Evolutionary conservation across 805 yeast genomes (phyloP).

Genomic region (Yamadazyma philogaea): DNA sequence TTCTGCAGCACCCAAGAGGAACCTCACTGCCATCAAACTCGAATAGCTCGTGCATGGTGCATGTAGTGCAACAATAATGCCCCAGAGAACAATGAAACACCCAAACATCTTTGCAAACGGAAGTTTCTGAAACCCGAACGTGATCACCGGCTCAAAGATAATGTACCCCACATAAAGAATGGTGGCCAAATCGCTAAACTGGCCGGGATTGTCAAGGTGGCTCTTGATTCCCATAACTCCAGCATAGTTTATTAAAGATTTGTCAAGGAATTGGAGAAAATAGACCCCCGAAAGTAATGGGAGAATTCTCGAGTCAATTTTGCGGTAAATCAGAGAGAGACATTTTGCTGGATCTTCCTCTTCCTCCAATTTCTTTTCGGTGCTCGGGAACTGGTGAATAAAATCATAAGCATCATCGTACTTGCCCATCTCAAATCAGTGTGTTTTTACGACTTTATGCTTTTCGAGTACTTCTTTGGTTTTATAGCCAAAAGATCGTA

Average conservation of each 20-base stretch:
- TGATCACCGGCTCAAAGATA: conserved; percentile 49
- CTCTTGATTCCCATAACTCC: conserved; percentile 62
- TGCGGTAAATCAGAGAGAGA: conserved; percentile 19
- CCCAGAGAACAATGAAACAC: conserved; percentile 50
- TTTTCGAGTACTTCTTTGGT: not conserved
- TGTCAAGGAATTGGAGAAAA: conserved; percentile 57
- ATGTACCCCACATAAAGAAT: conserved; percentile 54
- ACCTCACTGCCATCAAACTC: conserved; percentile 52
- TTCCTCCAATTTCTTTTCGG: conserved; percentile 3
- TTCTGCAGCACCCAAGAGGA: conserved; percentile 54
- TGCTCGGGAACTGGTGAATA: conserved; percentile 10
- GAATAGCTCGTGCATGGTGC: conserved; percentile 53
- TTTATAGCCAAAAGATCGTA: not conserved
- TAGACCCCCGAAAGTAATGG: conserved; percentile 52
- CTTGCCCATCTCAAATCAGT: conserved; percentile 9
- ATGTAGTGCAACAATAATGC: conserved; percentile 48
- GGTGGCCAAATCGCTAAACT: conserved; percentile 52
- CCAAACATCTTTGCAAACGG: conserved; percentile 55
- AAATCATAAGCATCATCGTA: conserved; percentile 24
- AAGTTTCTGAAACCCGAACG: conserved; percentile 42
- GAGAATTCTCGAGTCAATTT: conserved; percentile 48
- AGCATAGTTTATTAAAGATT: conserved; percentile 57
- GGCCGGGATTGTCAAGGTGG: conserved; percentile 40
- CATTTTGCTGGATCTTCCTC: not conserved
- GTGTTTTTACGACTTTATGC: not conserved